Conservation (phyloP, 768 basidiomycete genomes). For the Termitomyces sp. region DNA sequence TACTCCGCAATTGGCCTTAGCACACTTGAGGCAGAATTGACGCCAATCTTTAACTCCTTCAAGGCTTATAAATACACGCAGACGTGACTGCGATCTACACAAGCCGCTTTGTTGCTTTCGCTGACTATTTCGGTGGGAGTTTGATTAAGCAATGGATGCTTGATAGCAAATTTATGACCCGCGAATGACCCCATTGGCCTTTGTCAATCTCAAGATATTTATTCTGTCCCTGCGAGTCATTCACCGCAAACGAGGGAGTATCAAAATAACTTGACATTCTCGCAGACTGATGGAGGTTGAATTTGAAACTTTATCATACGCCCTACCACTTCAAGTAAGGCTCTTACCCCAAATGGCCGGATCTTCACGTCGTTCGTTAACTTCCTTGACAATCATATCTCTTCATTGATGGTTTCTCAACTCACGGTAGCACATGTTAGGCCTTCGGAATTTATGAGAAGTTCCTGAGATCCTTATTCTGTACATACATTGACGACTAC, state of each 20-base stretch:
- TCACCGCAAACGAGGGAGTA: not conserved
- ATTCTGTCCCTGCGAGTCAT: not conserved
- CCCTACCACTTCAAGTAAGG: not conserved
- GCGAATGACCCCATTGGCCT: not conserved
- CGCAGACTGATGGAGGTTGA: not conserved
- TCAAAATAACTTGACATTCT: not conserved
- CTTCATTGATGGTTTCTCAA: not conserved
- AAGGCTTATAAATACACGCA: not conserved
- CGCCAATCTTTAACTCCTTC: not conserved
- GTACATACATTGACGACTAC: not conserved
- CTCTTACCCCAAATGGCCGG: slow-evolving; percentile 15
- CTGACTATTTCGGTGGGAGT: not conserved
- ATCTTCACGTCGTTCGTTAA: slow-evolving; percentile 11
- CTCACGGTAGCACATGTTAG: not conserved
- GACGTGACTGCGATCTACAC: not conserved
- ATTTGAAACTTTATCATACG: not conserved
- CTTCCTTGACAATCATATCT: not conserved
- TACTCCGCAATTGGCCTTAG: not conserved
- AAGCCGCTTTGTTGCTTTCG: not conserved
- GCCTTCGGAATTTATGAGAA: not conserved
- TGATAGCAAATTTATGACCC: not conserved
- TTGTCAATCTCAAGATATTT: not conserved
- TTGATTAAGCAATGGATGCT: not conserved
- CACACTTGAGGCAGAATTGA: not conserved
- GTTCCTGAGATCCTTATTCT: not conserved